Conservation (phyloP, 169 alveolate genomes). For the Blepharisma undulans region DNA sequence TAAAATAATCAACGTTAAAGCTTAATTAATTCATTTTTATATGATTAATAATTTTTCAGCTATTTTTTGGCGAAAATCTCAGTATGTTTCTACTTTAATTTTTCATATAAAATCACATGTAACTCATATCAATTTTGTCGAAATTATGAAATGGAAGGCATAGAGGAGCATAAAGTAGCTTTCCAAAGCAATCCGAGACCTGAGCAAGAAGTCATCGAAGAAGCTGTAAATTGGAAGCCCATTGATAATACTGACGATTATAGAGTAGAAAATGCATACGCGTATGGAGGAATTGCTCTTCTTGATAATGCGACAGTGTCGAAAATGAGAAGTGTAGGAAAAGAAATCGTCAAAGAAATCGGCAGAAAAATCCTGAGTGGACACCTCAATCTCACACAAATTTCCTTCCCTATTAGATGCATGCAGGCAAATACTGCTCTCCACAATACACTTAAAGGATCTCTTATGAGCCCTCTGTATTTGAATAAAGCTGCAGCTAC, state of each 20-base stretch:
- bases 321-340: constrained; percentile 48
- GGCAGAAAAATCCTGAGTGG: constrained; percentile 62
- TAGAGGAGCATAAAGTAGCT: background rate
- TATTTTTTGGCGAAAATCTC: background rate
- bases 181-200: background rate
- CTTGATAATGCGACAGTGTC: constrained; percentile 20
- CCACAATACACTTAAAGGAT: constrained; percentile 28
- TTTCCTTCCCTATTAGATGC: constrained; percentile 66
- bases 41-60: background rate
- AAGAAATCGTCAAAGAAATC: constrained; percentile 50
- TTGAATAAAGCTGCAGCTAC: constrained; percentile 52
- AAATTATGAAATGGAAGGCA: background rate
- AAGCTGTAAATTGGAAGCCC: background rate
- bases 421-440: constrained; percentile 51
- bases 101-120: background rate
- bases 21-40: background rate
- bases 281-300: constrained; percentile 56
- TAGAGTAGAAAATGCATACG: constrained; percentile 47
- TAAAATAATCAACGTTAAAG: background rate
- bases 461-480: constrained; percentile 40
- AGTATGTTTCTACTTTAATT: background rate
- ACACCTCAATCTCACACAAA: constrained; percentile 49
- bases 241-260: constrained; percentile 42
- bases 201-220: background rate
- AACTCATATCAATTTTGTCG: background rate